Conservation (phyloP, 2,329 filamentous ascomycete genomes). For the Exophiala viscosa region DNA sequence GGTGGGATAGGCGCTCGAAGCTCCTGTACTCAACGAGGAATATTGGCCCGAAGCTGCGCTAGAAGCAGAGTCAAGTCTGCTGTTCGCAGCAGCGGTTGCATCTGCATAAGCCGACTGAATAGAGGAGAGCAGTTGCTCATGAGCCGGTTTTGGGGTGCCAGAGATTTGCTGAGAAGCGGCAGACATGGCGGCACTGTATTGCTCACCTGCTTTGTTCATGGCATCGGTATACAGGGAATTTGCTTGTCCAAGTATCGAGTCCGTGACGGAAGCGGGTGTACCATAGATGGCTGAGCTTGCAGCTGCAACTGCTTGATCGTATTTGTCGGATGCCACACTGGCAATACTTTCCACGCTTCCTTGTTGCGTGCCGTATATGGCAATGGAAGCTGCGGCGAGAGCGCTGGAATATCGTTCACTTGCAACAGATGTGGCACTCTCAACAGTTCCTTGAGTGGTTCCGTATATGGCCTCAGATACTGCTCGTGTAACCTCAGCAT, state of each 20-base stretch:
- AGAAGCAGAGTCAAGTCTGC: slow-evolving; percentile 55
- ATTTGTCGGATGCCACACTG: slow-evolving; percentile 53
- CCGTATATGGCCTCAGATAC: slow-evolving; percentile 55
- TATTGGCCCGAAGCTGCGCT: slow-evolving; percentile 45
- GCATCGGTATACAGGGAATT: slow-evolving; percentile 60
- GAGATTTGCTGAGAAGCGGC: slow-evolving; percentile 64
- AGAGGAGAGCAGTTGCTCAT: slow-evolving; percentile 66
- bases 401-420: slow-evolving; percentile 56
- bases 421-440: slow-evolving; percentile 52
- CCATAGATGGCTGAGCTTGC: slow-evolving; percentile 57
- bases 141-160: slow-evolving; percentile 65
- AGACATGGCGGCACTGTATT: slow-evolving; percentile 66
- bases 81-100: slow-evolving; percentile 60
- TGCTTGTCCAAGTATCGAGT: slow-evolving; percentile 38
- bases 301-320: slow-evolving; percentile 55
- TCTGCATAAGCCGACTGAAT: slow-evolving; percentile 66
- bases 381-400: slow-evolving; percentile 54
- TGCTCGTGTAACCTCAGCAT: slow-evolving; percentile 52
- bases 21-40: slow-evolving; percentile 35
- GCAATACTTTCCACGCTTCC: slow-evolving; percentile 45
- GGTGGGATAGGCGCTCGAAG: slow-evolving; percentile 35
- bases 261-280: slow-evolving; percentile 39
- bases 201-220: slow-evolving; percentile 61
- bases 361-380: slow-evolving; percentile 50
- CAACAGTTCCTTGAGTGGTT: slow-evolving; percentile 45